A percentile compares a stretch with the other conserved stretches of the same genome.
phyloP scores from a whole-genome alignment of 805 yeast genomes.

The Ogataea ganodermae region DNA sequence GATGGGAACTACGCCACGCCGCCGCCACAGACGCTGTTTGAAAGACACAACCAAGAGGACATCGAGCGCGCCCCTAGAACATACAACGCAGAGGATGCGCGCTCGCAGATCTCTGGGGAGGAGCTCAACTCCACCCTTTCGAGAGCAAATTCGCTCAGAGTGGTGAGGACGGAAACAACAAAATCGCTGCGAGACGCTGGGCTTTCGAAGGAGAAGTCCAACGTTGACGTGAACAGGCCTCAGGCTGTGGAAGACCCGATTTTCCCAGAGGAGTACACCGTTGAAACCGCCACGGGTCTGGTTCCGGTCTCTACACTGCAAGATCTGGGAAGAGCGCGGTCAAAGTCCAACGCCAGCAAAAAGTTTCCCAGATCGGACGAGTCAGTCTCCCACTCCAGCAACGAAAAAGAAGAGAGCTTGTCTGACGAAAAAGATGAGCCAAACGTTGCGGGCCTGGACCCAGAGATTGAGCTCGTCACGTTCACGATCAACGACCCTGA shows the following conservation, averaged over 20 bases:
- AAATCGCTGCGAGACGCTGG: slow-evolving; percentile 68
- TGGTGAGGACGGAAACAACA: slow-evolving; percentile 70
- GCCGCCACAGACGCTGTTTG: slow-evolving; percentile 3
- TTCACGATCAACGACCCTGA: slow-evolving; percentile 78
- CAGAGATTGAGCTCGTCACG: slow-evolving; percentile 82
- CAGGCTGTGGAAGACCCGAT: slow-evolving; percentile 58
- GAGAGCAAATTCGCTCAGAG: slow-evolving; percentile 38
- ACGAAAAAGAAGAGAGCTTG: slow-evolving; percentile 27
- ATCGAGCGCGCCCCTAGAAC: slow-evolving; percentile 37
- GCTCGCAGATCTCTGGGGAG: slow-evolving; percentile 42
- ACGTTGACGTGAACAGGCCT: slow-evolving; percentile 60
- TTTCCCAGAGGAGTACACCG: slow-evolving; percentile 89
- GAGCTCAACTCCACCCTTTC: slow-evolving; percentile 30
- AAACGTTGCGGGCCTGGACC: slow-evolving; percentile 44
- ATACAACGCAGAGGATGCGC: slow-evolving; percentile 50
- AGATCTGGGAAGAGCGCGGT: slow-evolving; percentile 56
- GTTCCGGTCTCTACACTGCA: slow-evolving; percentile 79
- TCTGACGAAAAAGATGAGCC: slow-evolving; percentile 27
- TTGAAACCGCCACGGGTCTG: slow-evolving; percentile 86
- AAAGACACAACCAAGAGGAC: slow-evolving; percentile 10
- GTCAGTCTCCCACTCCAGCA: slow-evolving; percentile 16
- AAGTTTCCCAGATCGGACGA: slow-evolving; percentile 23
- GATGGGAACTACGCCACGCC: slow-evolving; percentile 9
- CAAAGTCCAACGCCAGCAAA: slow-evolving; percentile 22
- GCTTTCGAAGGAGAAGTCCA: slow-evolving; percentile 52